Evolutionary conservation across 2,329 filamentous ascomycete species (phyloP).

Genomic region (Diplodia corticola): DNA sequence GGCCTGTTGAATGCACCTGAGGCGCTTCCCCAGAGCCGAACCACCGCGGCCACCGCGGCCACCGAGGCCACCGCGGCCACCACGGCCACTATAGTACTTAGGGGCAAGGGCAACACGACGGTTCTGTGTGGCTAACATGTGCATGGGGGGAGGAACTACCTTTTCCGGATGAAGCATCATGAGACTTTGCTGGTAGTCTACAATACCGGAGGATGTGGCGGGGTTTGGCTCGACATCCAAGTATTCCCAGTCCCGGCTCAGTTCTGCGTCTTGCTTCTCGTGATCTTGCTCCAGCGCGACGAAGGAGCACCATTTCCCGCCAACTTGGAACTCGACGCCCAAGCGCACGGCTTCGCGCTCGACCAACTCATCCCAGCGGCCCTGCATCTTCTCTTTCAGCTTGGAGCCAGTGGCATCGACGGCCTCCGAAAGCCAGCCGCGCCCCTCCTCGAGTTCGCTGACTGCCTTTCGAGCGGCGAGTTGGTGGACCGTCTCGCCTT

Average conservation of each 20-base stretch:
- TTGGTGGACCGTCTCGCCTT: conserved; percentile 64
- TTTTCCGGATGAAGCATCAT: not conserved
- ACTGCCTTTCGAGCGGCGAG: conserved; percentile 69
- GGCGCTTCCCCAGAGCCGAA: too few species aligned
- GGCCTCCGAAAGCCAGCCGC: conserved; percentile 58
- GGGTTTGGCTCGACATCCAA: not conserved
- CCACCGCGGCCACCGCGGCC: not conserved
- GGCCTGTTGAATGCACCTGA: too few species aligned
- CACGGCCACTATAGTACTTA: not conserved
- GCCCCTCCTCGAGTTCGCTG: conserved; percentile 67
- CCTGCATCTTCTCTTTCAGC: conserved; percentile 45
- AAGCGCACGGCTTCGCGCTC: conserved; percentile 66
- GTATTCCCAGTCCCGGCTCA: conserved; percentile 23
- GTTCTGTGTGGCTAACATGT: too few species aligned
- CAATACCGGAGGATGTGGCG: not conserved
- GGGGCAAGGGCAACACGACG: too few species aligned
- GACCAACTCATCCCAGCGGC: conserved; percentile 60
- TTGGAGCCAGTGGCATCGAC: conserved; percentile 41
- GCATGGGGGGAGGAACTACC: too few species aligned
- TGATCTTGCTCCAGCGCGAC: conserved; percentile 59
- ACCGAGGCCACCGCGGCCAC: not conserved
- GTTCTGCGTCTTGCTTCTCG: not conserved
- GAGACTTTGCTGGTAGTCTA: not conserved
- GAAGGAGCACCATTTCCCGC: conserved; percentile 71
- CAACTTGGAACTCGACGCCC: conserved; percentile 66